Evolutionary conservation across 106 monocot species (phyloP).

Genomic region (Dendrobium catenatum): DNA sequence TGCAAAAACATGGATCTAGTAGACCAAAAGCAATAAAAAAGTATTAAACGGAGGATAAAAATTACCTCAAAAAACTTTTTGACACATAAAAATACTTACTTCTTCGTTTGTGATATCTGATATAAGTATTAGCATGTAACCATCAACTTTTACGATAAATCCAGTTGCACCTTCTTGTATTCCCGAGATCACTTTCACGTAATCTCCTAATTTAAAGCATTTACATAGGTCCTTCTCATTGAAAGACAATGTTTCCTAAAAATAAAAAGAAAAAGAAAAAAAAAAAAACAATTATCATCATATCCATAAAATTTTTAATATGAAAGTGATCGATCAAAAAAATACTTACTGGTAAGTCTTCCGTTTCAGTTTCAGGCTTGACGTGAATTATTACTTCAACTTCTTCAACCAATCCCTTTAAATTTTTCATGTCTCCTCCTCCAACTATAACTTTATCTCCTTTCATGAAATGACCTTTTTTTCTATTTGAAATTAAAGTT

Average conservation of each 20-base stretch:
- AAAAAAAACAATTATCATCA: background rate
- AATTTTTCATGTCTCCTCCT: conserved; percentile 85
- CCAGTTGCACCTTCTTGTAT: conserved; percentile 94
- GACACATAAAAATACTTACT: conserved; percentile 31
- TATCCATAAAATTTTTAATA: background rate
- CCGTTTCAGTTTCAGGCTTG: conserved; percentile 47
- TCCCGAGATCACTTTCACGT: conserved; percentile 97
- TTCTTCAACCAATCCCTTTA: conserved; percentile 96
- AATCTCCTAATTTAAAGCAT: conserved; percentile 92
- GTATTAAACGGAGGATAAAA: background rate
- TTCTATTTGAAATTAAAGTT: conserved; percentile 88
- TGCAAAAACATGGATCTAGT: conserved; percentile 91
- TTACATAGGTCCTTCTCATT: conserved; percentile 98
- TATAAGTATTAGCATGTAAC: conserved; percentile 78
- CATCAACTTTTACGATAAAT: conserved; percentile 96
- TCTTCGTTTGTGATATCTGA: conserved; percentile 96
- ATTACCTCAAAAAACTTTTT: background rate
- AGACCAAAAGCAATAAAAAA: background rate
- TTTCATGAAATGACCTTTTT: conserved; percentile 97
- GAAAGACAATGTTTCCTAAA: conserved; percentile 78
- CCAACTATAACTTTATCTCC: conserved; percentile 93
- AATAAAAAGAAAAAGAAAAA: background rate
- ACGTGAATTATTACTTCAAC: conserved; percentile 95
- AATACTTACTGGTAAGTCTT: conserved; percentile 56
- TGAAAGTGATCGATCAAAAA: background rate